Evolutionary conservation across 192 early-diverging fungal species (phyloP), one percentile per base, ranked within the genome.

Genomic region (Mortierella claussenii): DNA sequence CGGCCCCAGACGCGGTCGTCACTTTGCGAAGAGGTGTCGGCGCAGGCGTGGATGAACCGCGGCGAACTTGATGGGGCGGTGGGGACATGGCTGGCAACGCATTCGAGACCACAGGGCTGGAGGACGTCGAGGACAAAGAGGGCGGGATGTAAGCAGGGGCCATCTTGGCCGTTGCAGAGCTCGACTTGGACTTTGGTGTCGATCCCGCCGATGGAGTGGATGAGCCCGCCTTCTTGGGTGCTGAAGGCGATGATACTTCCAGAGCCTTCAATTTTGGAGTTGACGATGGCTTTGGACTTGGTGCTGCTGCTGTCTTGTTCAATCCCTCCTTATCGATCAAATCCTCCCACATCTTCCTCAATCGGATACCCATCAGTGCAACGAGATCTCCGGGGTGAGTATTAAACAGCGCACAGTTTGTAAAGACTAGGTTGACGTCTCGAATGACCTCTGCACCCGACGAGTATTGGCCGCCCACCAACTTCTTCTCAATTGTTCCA

Each of bases 371-470:
- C 68, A 82, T 82, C 11, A 79, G 57, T 64, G 90, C 82, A 0
- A 95, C 88, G 13, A 30, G 43, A 53, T 82, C 68, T 0, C 85
- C 88, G 0, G 81, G 79, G 4, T 83, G 80, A 10, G 64, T 54
- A 67, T 95, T 94, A 63, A 92, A 95, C 2, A 50, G 50, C 44
- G 83, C 89, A 74, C 94, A 95, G 68, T 95, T 95, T 2, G 68
- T 57, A 58, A 95, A 88, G 55, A 94, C 89, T 11, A 93, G 80
- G 17, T 67, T 75, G 1, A 89, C 83, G 45, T 88, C 86, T 5
- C 26, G 45, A 11, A 80, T 48, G 45, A 85, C 87, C n/a, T 74
- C 68, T 9, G 65, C 73, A 5, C 82, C 61, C 1, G 75, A 54
- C 0, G 31, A 32, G 32, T 89, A 89, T 24, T 60, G 55, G 0